Evolutionary conservation across 2,329 filamentous ascomycete species (phyloP).

Genomic region (Plenodomus tracheiphilus): DNA sequence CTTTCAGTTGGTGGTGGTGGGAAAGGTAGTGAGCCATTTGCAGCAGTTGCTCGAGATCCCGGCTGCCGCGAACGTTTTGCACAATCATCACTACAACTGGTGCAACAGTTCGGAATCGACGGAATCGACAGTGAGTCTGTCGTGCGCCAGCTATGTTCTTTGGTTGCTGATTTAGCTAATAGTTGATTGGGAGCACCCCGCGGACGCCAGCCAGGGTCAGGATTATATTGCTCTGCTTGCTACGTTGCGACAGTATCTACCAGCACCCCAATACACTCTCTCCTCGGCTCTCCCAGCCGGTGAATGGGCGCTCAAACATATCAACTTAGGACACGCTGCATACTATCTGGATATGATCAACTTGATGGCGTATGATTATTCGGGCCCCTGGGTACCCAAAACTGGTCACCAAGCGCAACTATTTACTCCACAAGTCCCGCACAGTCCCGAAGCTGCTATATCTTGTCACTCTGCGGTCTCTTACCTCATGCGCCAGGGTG

Average conservation of each 20-base stretch:
- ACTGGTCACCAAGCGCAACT: slow-evolving; percentile 78
- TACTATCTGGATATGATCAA: slow-evolving; percentile 75
- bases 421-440: slow-evolving; percentile 58
- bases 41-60: slow-evolving; percentile 65
- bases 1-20: slow-evolving; percentile 78
- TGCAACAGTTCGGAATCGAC: slow-evolving; percentile 72
- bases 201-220: slow-evolving; percentile 65
- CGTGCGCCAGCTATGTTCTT: not conserved
- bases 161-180: slow-evolving; percentile 13
- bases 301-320: slow-evolving; percentile 67
- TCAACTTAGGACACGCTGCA: slow-evolving; percentile 66
- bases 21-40: slow-evolving; percentile 67
- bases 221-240: slow-evolving; percentile 73
- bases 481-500: slow-evolving; percentile 67
- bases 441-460: slow-evolving; percentile 58
- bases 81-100: slow-evolving; percentile 65
- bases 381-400: slow-evolving; percentile 68
- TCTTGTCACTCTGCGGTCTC: slow-evolving; percentile 69
- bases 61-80: slow-evolving; percentile 70
- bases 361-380: slow-evolving; percentile 80
- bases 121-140: slow-evolving; percentile 69
- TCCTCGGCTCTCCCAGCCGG: slow-evolving; percentile 73
- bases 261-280: slow-evolving; percentile 68
- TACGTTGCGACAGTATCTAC: slow-evolving; percentile 67
- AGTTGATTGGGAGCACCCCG: slow-evolving; percentile 84